phyloP scores from a whole-genome alignment of 805 yeast species.

The Metschnikowia noctiluminum region DNA sequence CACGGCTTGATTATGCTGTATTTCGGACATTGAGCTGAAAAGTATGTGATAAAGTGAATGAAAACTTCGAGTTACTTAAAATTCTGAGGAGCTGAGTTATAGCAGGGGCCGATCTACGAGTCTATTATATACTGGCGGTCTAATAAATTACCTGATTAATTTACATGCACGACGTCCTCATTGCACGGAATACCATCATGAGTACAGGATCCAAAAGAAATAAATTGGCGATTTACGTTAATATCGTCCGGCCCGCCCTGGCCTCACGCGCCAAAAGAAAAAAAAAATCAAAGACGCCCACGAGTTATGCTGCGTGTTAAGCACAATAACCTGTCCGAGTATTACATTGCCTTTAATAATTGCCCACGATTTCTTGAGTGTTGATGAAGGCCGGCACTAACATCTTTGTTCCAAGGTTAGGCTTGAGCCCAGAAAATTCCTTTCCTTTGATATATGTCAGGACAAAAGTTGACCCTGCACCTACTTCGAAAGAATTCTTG shows the following conservation, averaged over 20 bases:
- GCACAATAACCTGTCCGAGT: background rate
- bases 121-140: constrained; percentile 6
- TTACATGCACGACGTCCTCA: constrained; percentile 5
- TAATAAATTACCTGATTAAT: constrained; percentile 1
- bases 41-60: no score
- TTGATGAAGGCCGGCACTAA: no score
- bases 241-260: background rate
- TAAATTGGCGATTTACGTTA: constrained; percentile 1
- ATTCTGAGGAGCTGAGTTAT: background rate
- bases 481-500: background rate
- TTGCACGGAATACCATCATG: constrained; percentile 8
- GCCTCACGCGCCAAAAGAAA: background rate
- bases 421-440: no score
- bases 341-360: background rate
- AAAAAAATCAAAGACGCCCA: constrained; percentile 3
- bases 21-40: constrained; percentile 22
- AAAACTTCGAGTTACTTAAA: no score
- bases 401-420: no score
- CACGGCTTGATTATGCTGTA: constrained; percentile 20
- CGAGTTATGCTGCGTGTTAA: background rate
- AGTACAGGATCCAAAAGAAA: constrained; percentile 8
- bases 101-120: background rate
- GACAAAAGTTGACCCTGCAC: background rate
- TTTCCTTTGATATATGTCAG: constrained; percentile 1
- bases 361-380: background rate